Percentiles rank a stretch among this genome's conserved stretches.
phyloP scores from a whole-genome alignment of 495 filamentous ascomycete genomes.

The Chlorociboria aeruginascens region DNA sequence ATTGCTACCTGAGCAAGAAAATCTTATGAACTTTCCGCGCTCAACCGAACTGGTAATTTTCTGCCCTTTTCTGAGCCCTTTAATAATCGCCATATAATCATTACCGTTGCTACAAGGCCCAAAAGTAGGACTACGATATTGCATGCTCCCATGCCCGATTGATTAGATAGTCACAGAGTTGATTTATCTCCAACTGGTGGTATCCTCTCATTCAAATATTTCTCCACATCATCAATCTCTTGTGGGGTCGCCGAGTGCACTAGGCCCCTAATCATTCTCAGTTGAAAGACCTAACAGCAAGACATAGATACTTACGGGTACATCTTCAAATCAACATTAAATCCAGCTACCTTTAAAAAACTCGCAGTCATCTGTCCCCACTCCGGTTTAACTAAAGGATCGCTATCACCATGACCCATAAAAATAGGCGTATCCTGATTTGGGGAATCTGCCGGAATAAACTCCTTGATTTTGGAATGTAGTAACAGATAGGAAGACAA shows the following conservation, averaged over 20 bases:
- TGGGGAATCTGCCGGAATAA: slow-evolving; percentile 47
- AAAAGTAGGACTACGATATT: too few relatives aligned
- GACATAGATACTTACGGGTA: slow-evolving; percentile 47
- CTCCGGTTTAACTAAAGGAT: slow-evolving; percentile 53
- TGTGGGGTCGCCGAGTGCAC: slow-evolving; percentile 62
- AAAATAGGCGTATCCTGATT: slow-evolving; percentile 80
- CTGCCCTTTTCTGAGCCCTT: too few relatives aligned
- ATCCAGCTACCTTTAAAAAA: slow-evolving; percentile 49
- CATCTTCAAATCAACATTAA: slow-evolving; percentile 60
- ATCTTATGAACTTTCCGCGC: too few relatives aligned
- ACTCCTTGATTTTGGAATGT: slow-evolving; percentile 53
- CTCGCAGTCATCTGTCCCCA: slow-evolving; percentile 58
- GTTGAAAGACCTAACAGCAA: not conserved
- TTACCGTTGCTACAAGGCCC: too few relatives aligned
- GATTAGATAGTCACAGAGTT: slow-evolving; percentile 12
- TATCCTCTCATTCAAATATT: slow-evolving; percentile 53
- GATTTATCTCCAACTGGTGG: slow-evolving; percentile 34
- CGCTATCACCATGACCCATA: slow-evolving; percentile 70
- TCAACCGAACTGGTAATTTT: too few relatives aligned
- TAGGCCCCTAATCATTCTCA: slow-evolving; percentile 37
- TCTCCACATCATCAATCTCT: slow-evolving; percentile 78
- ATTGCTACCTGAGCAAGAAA: too few relatives aligned
- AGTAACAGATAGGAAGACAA: slow-evolving; percentile 76
- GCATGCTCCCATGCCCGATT: too few relatives aligned
- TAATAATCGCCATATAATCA: too few relatives aligned